Percentiles rank a stretch among this genome's conserved stretches.
Conservation (phyloP, 208 protist genomes). For the Trypanosoma cruzi region DNA sequence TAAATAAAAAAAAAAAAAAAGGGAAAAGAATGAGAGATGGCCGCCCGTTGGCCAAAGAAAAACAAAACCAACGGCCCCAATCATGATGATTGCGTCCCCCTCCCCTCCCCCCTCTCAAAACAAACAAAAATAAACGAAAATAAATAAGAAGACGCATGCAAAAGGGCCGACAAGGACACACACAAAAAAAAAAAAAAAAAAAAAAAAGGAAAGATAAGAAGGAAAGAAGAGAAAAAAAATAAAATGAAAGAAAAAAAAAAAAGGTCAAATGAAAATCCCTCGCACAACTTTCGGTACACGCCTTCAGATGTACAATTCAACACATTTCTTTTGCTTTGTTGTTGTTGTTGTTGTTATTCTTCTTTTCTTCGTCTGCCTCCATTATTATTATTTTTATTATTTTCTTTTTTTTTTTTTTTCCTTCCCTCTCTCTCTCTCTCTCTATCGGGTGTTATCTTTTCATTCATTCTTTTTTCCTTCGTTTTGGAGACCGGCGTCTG, state of each 20-base stretch:
- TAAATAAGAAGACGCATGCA: too few relatives aligned
- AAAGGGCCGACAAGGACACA: too few relatives aligned
- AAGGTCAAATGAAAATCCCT: neutral
- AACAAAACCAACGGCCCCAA: too few relatives aligned
- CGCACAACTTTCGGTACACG: conserved; percentile 15
- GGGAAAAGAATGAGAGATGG: too few relatives aligned
- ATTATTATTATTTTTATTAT: conserved; percentile 6
- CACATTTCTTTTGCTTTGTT: neutral
- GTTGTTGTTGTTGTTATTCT: neutral
- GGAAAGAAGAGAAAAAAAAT: conserved; percentile 25
- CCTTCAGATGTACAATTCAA: neutral
- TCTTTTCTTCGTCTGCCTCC: neutral
- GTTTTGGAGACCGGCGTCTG: neutral
- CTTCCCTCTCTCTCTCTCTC: conserved; percentile 4
- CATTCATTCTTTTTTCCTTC: neutral
- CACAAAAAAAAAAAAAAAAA: too few relatives aligned
- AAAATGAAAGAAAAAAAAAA: conserved; percentile 12
- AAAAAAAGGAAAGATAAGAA: conserved; percentile 15
- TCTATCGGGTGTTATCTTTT: neutral
- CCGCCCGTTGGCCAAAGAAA: too few relatives aligned
- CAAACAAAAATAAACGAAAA: too few relatives aligned
- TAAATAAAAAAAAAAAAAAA: neutral
- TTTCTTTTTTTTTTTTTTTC: conserved; percentile 1
- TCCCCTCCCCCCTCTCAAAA: too few relatives aligned
- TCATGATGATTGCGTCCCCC: too few relatives aligned